Conservation (phyloP, 108 stramenopile genomes). For the Hondaea fermentalgiana region DNA sequence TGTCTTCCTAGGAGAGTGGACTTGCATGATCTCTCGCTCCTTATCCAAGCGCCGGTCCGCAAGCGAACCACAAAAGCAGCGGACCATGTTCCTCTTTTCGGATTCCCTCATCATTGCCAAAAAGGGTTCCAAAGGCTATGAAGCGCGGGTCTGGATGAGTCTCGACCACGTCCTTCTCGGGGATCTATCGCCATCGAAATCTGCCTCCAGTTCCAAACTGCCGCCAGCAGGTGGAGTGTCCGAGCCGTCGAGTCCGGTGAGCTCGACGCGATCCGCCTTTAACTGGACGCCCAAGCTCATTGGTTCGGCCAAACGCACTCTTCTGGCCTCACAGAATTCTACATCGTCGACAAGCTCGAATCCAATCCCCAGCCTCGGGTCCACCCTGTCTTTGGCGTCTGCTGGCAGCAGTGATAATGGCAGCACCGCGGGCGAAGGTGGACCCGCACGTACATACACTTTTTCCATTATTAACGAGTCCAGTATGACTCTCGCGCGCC, state of each 20-base stretch:
- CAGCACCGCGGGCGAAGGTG: no score
- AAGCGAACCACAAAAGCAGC: background rate
- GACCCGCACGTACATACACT: no score
- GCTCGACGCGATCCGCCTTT: background rate
- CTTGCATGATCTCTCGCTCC: background rate
- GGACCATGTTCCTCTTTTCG: background rate
- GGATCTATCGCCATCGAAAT: background rate
- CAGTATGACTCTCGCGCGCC: background rate
- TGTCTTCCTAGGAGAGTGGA: background rate
- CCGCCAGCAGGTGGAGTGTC: background rate
- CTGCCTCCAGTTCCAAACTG: background rate
- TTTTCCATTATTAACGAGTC: background rate
- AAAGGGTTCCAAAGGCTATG: constrained; percentile 8
- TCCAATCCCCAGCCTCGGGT: no score
- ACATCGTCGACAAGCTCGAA: no score
- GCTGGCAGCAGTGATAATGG: no score
- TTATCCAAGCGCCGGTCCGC: background rate
- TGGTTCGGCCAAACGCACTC: background rate
- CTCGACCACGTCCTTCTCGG: background rate
- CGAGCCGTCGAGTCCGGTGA: background rate
- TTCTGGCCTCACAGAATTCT: background rate
- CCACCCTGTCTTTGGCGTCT: no score
- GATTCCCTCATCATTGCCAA: background rate
- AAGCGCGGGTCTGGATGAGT: background rate
- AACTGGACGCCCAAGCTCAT: background rate